A percentile compares a stretch with the other conserved stretches of the same genome.
Conservation (phyloP, 768 basidiomycete species). For the Leccinum variicolor region DNA sequence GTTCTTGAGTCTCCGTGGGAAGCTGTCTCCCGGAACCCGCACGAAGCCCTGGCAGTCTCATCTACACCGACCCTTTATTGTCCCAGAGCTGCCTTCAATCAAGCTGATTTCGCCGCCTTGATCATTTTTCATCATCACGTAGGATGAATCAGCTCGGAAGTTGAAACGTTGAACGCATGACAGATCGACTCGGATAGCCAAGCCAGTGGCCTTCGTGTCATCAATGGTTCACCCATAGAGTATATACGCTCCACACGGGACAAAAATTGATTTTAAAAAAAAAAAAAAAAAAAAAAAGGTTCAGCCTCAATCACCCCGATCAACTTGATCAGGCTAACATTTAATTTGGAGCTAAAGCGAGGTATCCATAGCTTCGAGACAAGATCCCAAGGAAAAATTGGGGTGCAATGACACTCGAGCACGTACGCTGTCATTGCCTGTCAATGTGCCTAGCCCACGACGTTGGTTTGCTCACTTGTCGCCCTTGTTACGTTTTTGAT, state of each 20-base stretch:
- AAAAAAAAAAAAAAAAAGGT: no score
- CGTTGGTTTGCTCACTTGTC: background rate
- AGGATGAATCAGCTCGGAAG: background rate
- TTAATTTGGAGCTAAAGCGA: background rate
- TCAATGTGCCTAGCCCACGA: background rate
- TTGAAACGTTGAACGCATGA: no score
- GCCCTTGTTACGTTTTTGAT: background rate
- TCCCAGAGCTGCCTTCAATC: background rate
- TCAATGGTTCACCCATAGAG: no score
- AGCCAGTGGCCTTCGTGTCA: background rate
- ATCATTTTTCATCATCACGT: background rate
- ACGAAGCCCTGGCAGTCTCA: no score
- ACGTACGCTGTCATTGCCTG: background rate
- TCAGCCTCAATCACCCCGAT: background rate
- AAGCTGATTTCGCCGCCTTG: background rate
- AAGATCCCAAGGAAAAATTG: background rate
- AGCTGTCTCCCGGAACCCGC: no score
- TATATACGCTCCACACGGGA: no score
- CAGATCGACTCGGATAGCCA: background rate
- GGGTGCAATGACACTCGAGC: background rate
- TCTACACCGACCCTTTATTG: background rate
- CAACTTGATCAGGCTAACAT: background rate
- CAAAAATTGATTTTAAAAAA: no score
- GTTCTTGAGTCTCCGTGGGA: conserved; percentile 5
- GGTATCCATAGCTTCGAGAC: background rate